Evolutionary conservation across 139 green algal genomes (phyloP).

Genomic region (Mychonastes homosphaera): DNA sequence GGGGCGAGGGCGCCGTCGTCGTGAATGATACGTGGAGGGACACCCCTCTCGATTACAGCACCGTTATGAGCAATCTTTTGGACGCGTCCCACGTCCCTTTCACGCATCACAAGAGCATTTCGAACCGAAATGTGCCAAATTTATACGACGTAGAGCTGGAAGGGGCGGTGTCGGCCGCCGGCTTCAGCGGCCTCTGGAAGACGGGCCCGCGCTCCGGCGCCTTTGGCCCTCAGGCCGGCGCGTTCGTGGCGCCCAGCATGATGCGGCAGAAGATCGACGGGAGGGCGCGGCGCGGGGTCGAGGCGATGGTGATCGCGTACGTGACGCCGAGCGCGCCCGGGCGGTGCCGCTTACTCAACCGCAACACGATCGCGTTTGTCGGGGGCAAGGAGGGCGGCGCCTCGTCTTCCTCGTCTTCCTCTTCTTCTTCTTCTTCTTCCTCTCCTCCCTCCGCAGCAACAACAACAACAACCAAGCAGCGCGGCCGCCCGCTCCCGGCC

Average conservation of each 20-base stretch:
- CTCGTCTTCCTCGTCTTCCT: no score
- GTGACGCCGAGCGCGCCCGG: constrained; percentile 17
- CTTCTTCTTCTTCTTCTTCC: constrained; percentile 2
- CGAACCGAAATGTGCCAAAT: constrained; percentile 17
- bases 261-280: constrained; percentile 17
- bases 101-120: constrained; percentile 31
- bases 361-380: no score
- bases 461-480: not conserved
- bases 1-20: not conserved
- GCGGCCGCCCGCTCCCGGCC: not conserved
- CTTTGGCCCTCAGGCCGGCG: constrained; percentile 24
- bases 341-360: constrained; percentile 32
- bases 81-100: constrained; percentile 32
- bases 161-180: not conserved
- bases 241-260: constrained; percentile 15
- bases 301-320: not conserved
- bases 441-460: not conserved
- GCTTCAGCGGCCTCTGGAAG: not conserved
- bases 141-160: not conserved
- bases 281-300: not conserved
- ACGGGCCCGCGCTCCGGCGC: constrained; percentile 20
- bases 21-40: constrained; percentile 25
- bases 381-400: no score
- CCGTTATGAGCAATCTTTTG: constrained; percentile 30
- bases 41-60: constrained; percentile 22